Evolutionary conservation across 2,329 filamentous ascomycete species (phyloP).

Genomic region (Colletotrichum sp.): DNA sequence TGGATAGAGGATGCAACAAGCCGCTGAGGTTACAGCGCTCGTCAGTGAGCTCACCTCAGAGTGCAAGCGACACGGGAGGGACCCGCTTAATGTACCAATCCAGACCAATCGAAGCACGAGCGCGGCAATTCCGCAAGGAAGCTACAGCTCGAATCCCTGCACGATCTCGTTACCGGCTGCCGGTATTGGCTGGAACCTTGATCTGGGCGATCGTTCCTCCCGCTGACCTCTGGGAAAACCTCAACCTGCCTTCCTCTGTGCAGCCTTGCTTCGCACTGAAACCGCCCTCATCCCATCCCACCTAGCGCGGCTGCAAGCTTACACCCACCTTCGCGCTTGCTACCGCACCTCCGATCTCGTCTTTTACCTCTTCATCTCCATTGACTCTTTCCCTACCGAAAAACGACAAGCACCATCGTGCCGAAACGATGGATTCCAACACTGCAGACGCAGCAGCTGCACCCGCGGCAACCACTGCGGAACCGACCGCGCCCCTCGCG

Average conservation of each 20-base stretch:
- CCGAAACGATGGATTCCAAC: conserved; percentile 6
- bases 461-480: neutral
- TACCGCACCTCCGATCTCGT: neutral
- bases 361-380: neutral
- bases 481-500: neutral
- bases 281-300: conserved; percentile 7
- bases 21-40: conserved; percentile 8
- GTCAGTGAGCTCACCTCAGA: neutral
- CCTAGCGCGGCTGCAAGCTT: conserved; percentile 9
- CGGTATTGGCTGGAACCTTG: conserved; percentile 17
- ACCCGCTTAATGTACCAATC: neutral
- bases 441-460: conserved; percentile 8
- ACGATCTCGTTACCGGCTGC: conserved; percentile 17
- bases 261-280: conserved; percentile 16
- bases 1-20: neutral
- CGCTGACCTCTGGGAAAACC: conserved; percentile 11
- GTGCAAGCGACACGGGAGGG: neutral
- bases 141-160: conserved; percentile 21
- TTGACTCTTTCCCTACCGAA: neutral
- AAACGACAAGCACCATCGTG: neutral
- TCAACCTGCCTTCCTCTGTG: conserved; percentile 6
- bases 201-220: conserved; percentile 7
- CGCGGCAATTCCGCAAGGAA: conserved; percentile 10
- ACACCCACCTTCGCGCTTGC: neutral
- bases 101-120: conserved; percentile 6